These are phyloP conservation scores for Pichia heedii DNA, from an alignment of 805 yeast species.

Conservation along the genomic window DNA sequence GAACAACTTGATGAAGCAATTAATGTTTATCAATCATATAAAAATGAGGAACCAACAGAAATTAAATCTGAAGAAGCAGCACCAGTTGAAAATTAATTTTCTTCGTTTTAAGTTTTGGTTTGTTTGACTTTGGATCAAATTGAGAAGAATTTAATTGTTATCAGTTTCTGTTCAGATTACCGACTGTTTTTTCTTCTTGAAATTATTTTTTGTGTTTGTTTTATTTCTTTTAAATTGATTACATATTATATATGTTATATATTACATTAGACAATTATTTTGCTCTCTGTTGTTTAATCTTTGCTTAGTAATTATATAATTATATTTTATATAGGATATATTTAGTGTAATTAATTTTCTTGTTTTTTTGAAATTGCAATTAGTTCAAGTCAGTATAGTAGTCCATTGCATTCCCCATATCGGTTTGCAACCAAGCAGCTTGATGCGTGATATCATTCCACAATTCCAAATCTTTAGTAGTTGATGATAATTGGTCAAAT, in stretches of 20 bases:
- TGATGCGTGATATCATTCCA: constrained; percentile 76
- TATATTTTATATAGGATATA: constrained; percentile 2
- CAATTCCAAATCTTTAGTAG: constrained; percentile 40
- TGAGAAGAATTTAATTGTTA: background rate
- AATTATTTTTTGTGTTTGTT: background rate
- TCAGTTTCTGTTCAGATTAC: constrained; percentile 1
- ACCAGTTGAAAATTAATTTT: constrained; percentile 5
- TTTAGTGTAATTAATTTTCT: constrained; percentile 7
- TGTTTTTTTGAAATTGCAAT: constrained; percentile 1
- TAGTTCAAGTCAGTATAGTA: background rate
- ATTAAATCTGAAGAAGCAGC: constrained; percentile 6
- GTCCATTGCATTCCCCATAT: constrained; percentile 31
- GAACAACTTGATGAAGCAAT: constrained; percentile 91
- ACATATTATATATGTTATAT: background rate
- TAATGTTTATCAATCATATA: constrained; percentile 84
- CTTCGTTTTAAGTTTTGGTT: too few species aligned
- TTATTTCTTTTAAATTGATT: background rate
- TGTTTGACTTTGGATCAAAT: too few species aligned
- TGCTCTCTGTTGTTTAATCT: constrained; percentile 2
- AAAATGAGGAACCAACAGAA: constrained; percentile 7
- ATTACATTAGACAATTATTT: constrained; percentile 1
- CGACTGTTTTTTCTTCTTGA: constrained; percentile 1
- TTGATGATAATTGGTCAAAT: constrained; percentile 27
- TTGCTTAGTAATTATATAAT: constrained; percentile 1
- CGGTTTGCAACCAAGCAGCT: constrained; percentile 61